These are phyloP conservation scores for Aurantiochytrium sp. DNA, from an alignment of 108 stramenopile species.

Conservation along the genomic window DNA sequence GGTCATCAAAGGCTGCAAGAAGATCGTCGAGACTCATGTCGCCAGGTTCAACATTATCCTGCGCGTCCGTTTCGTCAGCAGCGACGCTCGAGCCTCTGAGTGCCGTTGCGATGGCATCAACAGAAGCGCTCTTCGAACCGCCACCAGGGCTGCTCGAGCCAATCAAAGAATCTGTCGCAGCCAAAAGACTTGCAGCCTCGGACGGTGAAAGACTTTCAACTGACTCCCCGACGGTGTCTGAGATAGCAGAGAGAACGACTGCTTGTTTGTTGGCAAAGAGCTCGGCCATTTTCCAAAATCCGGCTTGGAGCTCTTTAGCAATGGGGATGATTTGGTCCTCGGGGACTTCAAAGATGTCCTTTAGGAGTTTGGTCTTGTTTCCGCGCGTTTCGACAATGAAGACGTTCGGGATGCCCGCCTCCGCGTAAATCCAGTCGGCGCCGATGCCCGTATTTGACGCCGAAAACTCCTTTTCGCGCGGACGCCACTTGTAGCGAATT, in stretches of 20 bases:
- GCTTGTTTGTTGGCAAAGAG: neutral
- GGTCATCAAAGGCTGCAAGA: neutral
- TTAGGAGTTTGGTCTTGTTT: constrained; percentile 1
- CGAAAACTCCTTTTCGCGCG: constrained; percentile 6
- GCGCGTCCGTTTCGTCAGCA: neutral
- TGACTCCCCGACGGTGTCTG: neutral
- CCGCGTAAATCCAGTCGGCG: neutral
- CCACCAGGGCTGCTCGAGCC: too few relatives aligned
- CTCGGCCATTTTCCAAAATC: constrained; percentile 16
- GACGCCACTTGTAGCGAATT: neutral
- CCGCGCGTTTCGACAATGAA: constrained; percentile 6
- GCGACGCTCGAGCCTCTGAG: neutral
- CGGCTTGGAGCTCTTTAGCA: neutral
- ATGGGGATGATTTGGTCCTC: neutral
- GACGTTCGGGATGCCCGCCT: neutral
- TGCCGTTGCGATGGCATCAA: neutral
- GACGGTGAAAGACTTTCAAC: neutral
- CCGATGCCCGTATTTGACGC: neutral
- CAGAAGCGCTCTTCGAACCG: neutral
- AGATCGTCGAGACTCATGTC: constrained; percentile 13
- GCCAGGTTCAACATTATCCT: neutral
- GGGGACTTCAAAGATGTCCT: neutral
- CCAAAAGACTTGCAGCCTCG: neutral
- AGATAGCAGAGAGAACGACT: neutral
- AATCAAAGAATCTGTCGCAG: too few relatives aligned